Conservation (phyloP, 495 filamentous ascomycete genomes). For the Letharia lupina region DNA sequence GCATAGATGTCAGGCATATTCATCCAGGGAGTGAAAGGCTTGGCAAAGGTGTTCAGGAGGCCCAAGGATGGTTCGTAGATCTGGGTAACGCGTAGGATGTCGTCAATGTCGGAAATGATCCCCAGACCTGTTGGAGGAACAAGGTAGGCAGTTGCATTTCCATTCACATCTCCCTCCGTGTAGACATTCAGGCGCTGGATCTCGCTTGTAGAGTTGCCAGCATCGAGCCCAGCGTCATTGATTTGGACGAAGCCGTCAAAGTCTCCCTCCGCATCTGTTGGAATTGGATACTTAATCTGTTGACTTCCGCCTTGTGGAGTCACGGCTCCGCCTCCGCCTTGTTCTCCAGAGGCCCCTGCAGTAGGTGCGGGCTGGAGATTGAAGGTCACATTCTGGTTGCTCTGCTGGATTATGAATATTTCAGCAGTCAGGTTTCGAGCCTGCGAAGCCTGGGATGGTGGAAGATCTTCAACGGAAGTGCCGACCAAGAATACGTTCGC, state of each 20-base stretch:
- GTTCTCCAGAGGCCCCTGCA: slow-evolving; percentile 41
- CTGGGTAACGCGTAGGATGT: slow-evolving; percentile 73
- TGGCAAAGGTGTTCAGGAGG: slow-evolving; percentile 67
- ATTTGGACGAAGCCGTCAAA: slow-evolving; percentile 58
- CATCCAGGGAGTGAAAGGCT: slow-evolving; percentile 60
- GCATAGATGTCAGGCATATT: slow-evolving; percentile 71
- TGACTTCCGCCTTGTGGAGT: slow-evolving; percentile 49
- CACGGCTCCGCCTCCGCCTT: slow-evolving; percentile 45
- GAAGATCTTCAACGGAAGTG: slow-evolving; percentile 49
- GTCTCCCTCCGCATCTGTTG: slow-evolving; percentile 57
- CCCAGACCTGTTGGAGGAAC: slow-evolving; percentile 59
- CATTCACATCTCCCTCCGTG: slow-evolving; percentile 50
- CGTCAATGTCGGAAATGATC: slow-evolving; percentile 67
- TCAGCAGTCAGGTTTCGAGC: slow-evolving; percentile 64
- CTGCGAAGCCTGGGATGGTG: slow-evolving; percentile 50
- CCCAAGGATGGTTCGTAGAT: slow-evolving; percentile 69
- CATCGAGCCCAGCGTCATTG: slow-evolving; percentile 41
- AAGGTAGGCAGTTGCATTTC: slow-evolving; percentile 70
- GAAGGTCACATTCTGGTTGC: slow-evolving; percentile 51
- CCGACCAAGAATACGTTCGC: slow-evolving; percentile 63
- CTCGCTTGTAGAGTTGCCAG: slow-evolving; percentile 51
- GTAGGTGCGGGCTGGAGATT: slow-evolving; percentile 47
- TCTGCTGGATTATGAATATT: slow-evolving; percentile 66
- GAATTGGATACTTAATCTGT: slow-evolving; percentile 45
- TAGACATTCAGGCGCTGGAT: slow-evolving; percentile 62